phyloP scores from a whole-genome alignment of 164 flowering plant genomes.

The Aristolochia californica region DNA sequence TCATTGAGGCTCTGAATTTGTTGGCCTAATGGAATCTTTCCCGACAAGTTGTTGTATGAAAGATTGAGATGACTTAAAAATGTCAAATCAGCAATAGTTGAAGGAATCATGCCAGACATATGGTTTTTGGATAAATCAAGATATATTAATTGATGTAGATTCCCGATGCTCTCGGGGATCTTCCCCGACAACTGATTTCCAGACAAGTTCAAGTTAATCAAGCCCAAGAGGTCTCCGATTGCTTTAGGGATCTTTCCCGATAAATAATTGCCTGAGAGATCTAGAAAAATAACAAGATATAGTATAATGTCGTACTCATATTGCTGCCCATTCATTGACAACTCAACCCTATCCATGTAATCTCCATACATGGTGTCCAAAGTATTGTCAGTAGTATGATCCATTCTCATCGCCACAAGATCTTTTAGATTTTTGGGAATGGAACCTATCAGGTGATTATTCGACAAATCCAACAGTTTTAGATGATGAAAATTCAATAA shows the following conservation, averaged over 20 bases:
- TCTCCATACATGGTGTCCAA: not conserved
- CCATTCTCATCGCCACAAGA: slow-evolving; percentile 15
- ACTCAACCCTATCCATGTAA: not conserved
- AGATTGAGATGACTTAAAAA: slow-evolving; percentile 18
- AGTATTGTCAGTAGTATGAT: not conserved
- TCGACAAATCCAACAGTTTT: slow-evolving; percentile 25
- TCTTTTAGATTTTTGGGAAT: slow-evolving; percentile 23
- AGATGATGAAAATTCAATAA: slow-evolving; percentile 9
- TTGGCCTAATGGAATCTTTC: slow-evolving; percentile 12
- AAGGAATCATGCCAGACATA: slow-evolving; percentile 19
- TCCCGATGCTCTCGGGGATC: slow-evolving; percentile 20
- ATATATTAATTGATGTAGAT: slow-evolving; percentile 8
- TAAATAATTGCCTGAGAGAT: slow-evolving; percentile 22
- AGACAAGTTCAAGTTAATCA: slow-evolving; percentile 20
- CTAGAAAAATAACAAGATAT: slow-evolving; percentile 9
- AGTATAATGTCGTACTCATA: slow-evolving; percentile 3
- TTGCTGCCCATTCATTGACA: slow-evolving; percentile 12
- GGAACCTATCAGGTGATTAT: slow-evolving; percentile 16
- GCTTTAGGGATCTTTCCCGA: slow-evolving; percentile 21
- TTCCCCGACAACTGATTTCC: slow-evolving; percentile 19
- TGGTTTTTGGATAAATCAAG: slow-evolving; percentile 26
- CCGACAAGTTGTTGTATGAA: slow-evolving; percentile 24
- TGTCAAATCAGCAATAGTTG: slow-evolving; percentile 9
- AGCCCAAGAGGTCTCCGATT: slow-evolving; percentile 12
- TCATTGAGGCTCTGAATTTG: slow-evolving; percentile 4